Evolutionary conservation across 805 yeast species (phyloP).

Genomic region (Deakozyma indianensis): DNA sequence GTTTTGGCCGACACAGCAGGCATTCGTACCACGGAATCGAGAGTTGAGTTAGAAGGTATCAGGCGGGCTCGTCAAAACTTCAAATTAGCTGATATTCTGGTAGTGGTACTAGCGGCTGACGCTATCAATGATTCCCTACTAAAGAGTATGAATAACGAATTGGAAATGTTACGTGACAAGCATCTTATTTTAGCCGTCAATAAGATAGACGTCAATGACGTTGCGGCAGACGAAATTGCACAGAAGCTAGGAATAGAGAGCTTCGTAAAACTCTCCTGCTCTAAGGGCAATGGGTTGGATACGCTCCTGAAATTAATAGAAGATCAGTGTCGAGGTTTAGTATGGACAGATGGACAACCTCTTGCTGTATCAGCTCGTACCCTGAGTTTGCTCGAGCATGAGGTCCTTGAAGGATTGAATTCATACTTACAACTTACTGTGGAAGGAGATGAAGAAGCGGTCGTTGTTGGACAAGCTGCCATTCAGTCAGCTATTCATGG

Average conservation of each 20-base stretch:
- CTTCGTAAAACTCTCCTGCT: constrained; percentile 41
- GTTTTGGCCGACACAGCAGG: constrained; percentile 92
- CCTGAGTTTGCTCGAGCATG: constrained; percentile 57
- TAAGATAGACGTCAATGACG: constrained; percentile 16
- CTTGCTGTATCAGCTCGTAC: constrained; percentile 61
- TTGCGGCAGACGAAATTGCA: constrained; percentile 1
- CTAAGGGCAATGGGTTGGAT: constrained; percentile 39
- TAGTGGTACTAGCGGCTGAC: constrained; percentile 43
- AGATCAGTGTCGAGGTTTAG: constrained; percentile 34
- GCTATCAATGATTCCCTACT: background rate
- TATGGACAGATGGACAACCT: constrained; percentile 43
- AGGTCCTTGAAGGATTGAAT: constrained; percentile 62
- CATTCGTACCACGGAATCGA: constrained; percentile 29
- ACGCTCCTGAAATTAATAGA: constrained; percentile 31
- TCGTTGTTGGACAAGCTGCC: constrained; percentile 69
- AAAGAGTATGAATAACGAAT: constrained; percentile 8
- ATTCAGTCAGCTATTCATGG: constrained; percentile 65
- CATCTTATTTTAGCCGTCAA: constrained; percentile 19
- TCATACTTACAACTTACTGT: constrained; percentile 30
- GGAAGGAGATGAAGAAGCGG: constrained; percentile 37
- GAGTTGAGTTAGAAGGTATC: constrained; percentile 70
- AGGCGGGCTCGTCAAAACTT: constrained; percentile 54
- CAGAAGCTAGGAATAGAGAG: constrained; percentile 8
- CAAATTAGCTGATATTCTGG: constrained; percentile 44
- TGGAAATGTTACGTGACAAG: constrained; percentile 7